phyloP scores from a whole-genome alignment of 495 filamentous ascomycete genomes.

The Pyronema domesticum region DNA sequence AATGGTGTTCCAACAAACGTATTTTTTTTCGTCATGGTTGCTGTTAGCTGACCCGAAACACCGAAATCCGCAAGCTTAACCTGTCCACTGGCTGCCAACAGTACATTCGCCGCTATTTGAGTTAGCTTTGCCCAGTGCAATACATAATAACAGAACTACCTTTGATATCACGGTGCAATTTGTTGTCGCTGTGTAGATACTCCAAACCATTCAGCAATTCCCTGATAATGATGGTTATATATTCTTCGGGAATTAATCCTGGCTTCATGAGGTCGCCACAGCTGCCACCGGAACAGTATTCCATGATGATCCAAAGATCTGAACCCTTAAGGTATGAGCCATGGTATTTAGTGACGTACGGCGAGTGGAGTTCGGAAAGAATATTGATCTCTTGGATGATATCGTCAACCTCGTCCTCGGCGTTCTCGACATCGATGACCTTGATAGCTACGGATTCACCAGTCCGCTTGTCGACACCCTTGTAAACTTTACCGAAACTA shows the following conservation, averaged over 20 bases:
- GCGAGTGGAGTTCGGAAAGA: conserved; percentile 80
- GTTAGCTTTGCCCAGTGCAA: background rate
- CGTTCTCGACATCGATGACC: conserved; percentile 89
- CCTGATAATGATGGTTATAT: conserved; percentile 87
- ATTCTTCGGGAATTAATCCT: conserved; percentile 72
- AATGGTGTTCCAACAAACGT: conserved; percentile 98
- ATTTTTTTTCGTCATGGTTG: conserved; percentile 94
- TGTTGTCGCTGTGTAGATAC: conserved; percentile 85
- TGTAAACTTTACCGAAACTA: conserved; percentile 93
- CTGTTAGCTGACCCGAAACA: conserved; percentile 87
- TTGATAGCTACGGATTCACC: conserved; percentile 27
- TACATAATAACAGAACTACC: conserved; percentile 7
- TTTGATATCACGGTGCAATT: conserved; percentile 95
- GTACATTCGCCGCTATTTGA: conserved; percentile 56
- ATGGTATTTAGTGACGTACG: conserved; percentile 89
- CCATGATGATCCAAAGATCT: conserved; percentile 99
- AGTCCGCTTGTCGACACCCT: conserved; percentile 32
- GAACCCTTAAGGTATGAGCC: conserved; percentile 84
- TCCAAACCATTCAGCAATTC: conserved; percentile 80
- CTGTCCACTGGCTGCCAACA: conserved; percentile 71
- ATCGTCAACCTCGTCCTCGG: conserved; percentile 92
- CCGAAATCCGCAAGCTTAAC: conserved; percentile 98
- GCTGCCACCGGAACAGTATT: conserved; percentile 83
- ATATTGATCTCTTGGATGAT: conserved; percentile 97
- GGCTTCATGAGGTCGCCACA: conserved; percentile 91